Conservation (phyloP, 2,329 filamentous ascomycete species). For the Colletotrichum filicis region DNA sequence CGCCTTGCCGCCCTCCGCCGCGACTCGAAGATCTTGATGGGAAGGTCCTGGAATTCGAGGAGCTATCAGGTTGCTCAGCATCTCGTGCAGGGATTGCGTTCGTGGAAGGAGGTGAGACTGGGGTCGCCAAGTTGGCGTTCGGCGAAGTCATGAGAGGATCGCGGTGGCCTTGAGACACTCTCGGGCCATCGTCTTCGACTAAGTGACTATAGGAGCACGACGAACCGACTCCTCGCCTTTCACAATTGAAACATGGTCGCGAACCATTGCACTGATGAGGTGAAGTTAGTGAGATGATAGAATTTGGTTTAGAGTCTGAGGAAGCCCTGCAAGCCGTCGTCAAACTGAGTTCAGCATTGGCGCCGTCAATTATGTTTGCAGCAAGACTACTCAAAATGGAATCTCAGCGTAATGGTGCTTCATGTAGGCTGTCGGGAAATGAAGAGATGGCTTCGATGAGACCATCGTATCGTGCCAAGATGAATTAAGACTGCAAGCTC, state of each 20-base stretch:
- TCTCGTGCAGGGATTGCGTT: neutral
- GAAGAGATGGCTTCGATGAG: neutral
- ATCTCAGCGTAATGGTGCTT: neutral
- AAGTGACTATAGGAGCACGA: conserved; percentile 25
- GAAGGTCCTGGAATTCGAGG: neutral
- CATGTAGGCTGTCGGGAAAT: neutral
- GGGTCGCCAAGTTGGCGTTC: neutral
- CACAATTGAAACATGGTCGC: conserved; percentile 31
- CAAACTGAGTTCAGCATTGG: neutral
- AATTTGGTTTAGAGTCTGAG: neutral
- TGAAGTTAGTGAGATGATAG: neutral
- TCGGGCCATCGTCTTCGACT: neutral
- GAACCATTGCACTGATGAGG: conserved; percentile 25
- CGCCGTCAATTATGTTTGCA: neutral
- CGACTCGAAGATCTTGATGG: conserved; percentile 14
- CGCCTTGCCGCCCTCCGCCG: conserved; percentile 12
- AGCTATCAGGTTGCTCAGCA: neutral
- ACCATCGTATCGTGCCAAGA: neutral
- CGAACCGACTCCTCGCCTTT: conserved; percentile 15
- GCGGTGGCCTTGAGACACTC: neutral
- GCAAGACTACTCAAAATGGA: neutral
- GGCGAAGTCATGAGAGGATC: neutral
- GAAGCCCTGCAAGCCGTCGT: neutral
- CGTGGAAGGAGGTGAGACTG: neutral
- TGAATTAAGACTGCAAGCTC: neutral